Evolutionary conservation across 208 protist species (phyloP).

Genomic region (Acanthamoeba divionensis): DNA sequence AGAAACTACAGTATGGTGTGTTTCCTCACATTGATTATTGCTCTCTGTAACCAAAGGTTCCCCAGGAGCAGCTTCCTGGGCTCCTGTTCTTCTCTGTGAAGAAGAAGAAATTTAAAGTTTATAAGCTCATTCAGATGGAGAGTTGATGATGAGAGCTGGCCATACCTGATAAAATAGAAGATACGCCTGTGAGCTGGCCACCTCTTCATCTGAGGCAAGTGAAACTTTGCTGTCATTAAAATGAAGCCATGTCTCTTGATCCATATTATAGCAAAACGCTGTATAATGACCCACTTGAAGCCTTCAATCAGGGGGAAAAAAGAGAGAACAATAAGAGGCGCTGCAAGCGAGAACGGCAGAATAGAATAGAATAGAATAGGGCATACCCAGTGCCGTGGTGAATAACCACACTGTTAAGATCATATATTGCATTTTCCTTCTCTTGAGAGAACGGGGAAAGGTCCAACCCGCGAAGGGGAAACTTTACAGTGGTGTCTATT

Average conservation of each 20-base stretch:
- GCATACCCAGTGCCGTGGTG: slow-evolving; percentile 3
- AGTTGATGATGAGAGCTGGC: neutral
- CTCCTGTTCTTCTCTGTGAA: neutral
- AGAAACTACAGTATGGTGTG: neutral
- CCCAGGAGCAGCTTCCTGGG: neutral
- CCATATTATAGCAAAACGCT: slow-evolving; percentile 1
- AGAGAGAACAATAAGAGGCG: neutral
- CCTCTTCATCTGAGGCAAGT: neutral
- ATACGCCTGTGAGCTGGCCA: neutral
- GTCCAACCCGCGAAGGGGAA: neutral
- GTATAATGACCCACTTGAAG: neutral
- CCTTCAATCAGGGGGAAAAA: neutral
- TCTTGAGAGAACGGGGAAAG: neutral
- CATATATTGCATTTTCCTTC: neutral
- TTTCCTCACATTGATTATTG: neutral
- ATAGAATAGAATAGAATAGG: no score
- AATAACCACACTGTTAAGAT: neutral
- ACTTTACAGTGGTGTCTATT: slow-evolving; percentile 14
- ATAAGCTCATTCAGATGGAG: neutral
- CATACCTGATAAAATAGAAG: slow-evolving; percentile 5
- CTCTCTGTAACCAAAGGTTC: neutral
- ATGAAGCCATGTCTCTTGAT: slow-evolving; percentile 17
- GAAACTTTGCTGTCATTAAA: slow-evolving; percentile 39
- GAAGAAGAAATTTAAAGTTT: no score
- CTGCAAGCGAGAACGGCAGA: neutral